Conservation (phyloP, 495 filamentous ascomycete genomes). For the Lasiosphaeria miniovina region DNA sequence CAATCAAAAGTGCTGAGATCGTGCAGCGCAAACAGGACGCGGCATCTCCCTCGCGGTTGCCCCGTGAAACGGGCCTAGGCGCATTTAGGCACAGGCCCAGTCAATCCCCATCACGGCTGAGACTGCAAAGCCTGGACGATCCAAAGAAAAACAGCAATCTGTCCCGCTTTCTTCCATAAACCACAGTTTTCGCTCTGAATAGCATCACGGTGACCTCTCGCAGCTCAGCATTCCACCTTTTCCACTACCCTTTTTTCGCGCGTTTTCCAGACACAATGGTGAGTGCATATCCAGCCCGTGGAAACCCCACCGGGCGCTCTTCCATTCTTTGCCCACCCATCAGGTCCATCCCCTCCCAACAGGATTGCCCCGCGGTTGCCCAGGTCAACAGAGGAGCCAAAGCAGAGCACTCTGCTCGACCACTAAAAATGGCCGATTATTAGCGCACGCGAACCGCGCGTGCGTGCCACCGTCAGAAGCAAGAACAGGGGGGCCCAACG, state of each 20-base stretch:
- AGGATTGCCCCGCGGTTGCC: slow-evolving; percentile 24
- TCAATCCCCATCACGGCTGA: slow-evolving; percentile 13
- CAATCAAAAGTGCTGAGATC: slow-evolving; percentile 5
- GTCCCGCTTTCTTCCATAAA: slow-evolving; percentile 20
- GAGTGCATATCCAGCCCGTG: slow-evolving; percentile 14
- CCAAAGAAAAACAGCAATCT: slow-evolving; percentile 20
- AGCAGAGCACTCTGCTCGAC: slow-evolving; percentile 11
- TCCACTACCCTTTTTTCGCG: background rate
- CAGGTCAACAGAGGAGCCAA: slow-evolving; percentile 23
- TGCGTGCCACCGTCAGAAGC: slow-evolving; percentile 12
- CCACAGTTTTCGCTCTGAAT: slow-evolving; percentile 17
- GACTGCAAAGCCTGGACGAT: slow-evolving; percentile 19
- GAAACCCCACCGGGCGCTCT: slow-evolving; percentile 6
- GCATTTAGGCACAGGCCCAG: slow-evolving; percentile 24
- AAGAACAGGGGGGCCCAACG: slow-evolving; percentile 11
- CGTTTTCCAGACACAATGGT: slow-evolving; percentile 11
- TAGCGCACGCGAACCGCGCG: slow-evolving; percentile 14
- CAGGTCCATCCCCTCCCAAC: slow-evolving; percentile 17
- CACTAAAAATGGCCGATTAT: slow-evolving; percentile 21
- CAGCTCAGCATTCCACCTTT: slow-evolving; percentile 1
- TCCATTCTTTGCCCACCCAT: slow-evolving; percentile 1
- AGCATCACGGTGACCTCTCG: slow-evolving; percentile 11
- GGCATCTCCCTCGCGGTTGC: slow-evolving; percentile 22
- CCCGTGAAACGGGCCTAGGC: slow-evolving; percentile 25
- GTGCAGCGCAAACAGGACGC: background rate